Conservation (phyloP, 371 early-diverging fungal genomes). For the Syncephalis fuscata region DNA sequence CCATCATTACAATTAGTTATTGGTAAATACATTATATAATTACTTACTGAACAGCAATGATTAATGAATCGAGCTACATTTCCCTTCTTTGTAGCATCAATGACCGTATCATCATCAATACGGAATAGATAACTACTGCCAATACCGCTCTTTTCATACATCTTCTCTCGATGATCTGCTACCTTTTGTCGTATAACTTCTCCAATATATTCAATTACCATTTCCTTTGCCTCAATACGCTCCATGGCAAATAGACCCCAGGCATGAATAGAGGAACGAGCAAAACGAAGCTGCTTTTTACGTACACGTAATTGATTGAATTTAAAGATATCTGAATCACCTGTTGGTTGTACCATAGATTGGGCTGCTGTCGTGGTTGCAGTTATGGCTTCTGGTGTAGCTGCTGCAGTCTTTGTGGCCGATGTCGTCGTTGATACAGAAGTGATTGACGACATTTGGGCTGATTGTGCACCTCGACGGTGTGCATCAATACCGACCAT, state of each 20-base stretch:
- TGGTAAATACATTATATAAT: too few species aligned
- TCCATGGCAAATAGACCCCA: conserved; percentile 94
- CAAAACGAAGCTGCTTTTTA: conserved; percentile 75
- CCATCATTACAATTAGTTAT: not conserved
- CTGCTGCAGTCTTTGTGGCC: not conserved
- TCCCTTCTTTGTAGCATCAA: conserved; percentile 97
- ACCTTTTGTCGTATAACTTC: conserved; percentile 91
- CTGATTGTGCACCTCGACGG: not conserved
- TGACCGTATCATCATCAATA: conserved; percentile 86
- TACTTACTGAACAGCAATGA: conserved; percentile 84
- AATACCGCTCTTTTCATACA: conserved; percentile 81
- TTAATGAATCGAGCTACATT: conserved; percentile 97
- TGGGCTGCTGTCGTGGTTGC: conserved; percentile 21
- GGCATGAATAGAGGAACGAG: conserved; percentile 83
- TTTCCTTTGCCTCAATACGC: conserved; percentile 74
- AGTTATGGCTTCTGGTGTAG: conserved; percentile 2
- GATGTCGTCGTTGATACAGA: conserved; percentile 3
- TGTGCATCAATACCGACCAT: conserved; percentile 35
- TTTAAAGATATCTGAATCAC: conserved; percentile 50
- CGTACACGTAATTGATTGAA: conserved; percentile 82
- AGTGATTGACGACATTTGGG: not conserved
- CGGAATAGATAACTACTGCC: conserved; percentile 93
- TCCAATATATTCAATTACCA: conserved; percentile 98
- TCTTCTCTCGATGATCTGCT: conserved; percentile 87
- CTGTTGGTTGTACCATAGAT: conserved; percentile 17